Conservation (phyloP, 208 protist species). For the Herpetomonas samuelpessoai region DNA sequence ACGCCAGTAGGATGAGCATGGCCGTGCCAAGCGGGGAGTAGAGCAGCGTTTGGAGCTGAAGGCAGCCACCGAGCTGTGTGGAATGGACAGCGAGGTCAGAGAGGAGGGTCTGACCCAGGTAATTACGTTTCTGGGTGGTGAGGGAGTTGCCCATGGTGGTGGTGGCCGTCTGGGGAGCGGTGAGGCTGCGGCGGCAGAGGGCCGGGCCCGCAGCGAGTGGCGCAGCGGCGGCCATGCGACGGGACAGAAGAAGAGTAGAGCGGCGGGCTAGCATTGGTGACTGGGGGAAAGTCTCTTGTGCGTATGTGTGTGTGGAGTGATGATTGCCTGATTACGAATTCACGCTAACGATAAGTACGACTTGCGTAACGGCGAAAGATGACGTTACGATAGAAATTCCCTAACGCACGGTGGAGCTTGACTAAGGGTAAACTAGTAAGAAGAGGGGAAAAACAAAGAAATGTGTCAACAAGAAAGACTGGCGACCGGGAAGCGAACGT, state of each 20-base stretch:
- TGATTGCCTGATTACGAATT: too few relatives aligned
- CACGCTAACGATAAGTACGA: too few relatives aligned
- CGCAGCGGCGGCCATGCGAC: conserved; percentile 18
- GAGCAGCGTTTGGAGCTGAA: conserved; percentile 61
- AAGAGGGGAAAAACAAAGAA: too few relatives aligned
- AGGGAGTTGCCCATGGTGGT: conserved; percentile 12
- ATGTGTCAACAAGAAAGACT: too few relatives aligned
- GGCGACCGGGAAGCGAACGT: too few relatives aligned
- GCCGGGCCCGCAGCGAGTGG: neutral
- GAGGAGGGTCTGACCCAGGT: conserved; percentile 28
- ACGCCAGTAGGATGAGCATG: conserved; percentile 75
- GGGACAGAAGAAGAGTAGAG: conserved; percentile 18
- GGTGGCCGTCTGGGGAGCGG: conserved; percentile 11
- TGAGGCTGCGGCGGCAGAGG: neutral
- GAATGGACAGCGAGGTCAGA: conserved; percentile 62
- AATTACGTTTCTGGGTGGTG: conserved; percentile 26
- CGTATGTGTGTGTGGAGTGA: too few relatives aligned
- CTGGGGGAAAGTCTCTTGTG: too few relatives aligned
- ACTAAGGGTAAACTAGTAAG: too few relatives aligned
- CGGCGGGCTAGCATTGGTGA: conserved; percentile 34
- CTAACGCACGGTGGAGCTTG: too few relatives aligned
- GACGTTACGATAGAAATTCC: too few relatives aligned
- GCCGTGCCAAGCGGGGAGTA: conserved; percentile 77
- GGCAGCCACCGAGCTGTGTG: conserved; percentile 49
- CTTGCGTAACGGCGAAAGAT: too few relatives aligned